Evolutionary conservation across 805 yeast genomes (phyloP).

Genomic region (Yarrowia sp.): DNA sequence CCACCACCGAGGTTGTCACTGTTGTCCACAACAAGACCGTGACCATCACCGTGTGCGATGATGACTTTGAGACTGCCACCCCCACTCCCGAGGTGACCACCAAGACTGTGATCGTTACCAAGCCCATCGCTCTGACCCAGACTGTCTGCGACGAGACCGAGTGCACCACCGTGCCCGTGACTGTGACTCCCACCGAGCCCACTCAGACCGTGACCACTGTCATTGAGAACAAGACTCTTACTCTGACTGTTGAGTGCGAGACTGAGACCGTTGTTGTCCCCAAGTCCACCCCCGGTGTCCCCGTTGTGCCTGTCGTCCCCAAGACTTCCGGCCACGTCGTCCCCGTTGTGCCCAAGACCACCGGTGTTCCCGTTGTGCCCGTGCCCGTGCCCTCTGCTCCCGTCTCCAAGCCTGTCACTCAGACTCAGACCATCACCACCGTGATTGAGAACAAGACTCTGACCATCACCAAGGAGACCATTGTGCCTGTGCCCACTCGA

Average conservation of each 20-base stretch:
- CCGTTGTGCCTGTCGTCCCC: background rate
- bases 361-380: background rate
- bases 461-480: conserved; percentile 15
- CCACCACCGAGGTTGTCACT: background rate
- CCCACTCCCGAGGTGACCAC: background rate
- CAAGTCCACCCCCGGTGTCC: conserved; percentile 1
- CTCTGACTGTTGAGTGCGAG: background rate
- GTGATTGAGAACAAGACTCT: conserved; percentile 19
- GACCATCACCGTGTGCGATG: background rate
- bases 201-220: conserved; percentile 13
- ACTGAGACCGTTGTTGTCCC: background rate
- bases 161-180: conserved; percentile 14
- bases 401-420: conserved; percentile 1
- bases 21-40: background rate
- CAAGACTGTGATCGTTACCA: background rate
- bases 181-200: conserved; percentile 15
- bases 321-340: background rate
- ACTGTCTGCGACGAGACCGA: conserved; percentile 19
- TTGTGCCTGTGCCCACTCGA: conserved; percentile 15
- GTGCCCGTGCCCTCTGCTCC: background rate
- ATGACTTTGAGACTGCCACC: conserved; percentile 3
- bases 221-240: conserved; percentile 15
- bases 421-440: conserved; percentile 6
- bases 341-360: too few species aligned
- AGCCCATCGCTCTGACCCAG: background rate